Conservation (phyloP, 192 early-diverging fungal genomes). For the Coemansia sp. region DNA sequence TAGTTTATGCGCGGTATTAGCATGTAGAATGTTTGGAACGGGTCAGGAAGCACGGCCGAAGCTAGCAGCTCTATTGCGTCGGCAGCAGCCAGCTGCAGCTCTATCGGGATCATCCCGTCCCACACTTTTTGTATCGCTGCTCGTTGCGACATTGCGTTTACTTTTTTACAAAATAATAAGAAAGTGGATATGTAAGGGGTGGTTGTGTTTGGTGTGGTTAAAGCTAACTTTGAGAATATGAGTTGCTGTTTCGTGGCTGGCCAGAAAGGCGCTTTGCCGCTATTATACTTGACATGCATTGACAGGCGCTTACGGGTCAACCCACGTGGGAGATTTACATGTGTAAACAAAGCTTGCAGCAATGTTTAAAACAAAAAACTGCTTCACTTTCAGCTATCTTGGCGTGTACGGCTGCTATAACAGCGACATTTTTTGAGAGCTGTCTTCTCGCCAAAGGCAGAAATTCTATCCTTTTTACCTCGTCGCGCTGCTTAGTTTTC, state of each 20-base stretch:
- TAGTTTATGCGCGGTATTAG: constrained; percentile 42
- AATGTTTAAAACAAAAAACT: no score
- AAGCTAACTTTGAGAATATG: neutral
- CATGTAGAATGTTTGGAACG: constrained; percentile 52
- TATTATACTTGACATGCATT: neutral
- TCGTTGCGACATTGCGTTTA: constrained; percentile 6
- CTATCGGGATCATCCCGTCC: constrained; percentile 49
- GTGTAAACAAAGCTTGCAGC: neutral
- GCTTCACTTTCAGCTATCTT: no score
- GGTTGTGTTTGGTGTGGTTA: neutral
- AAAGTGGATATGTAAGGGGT: neutral
- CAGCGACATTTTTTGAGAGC: no score
- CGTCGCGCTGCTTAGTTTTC: no score
- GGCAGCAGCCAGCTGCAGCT: constrained; percentile 36
- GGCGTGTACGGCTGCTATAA: no score
- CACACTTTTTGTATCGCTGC: constrained; percentile 24
- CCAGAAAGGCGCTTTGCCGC: neutral
- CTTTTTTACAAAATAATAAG: neutral
- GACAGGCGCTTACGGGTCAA: neutral
- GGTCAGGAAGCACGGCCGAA: constrained; percentile 44
- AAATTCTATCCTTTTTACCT: no score
- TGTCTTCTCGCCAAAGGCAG: no score
- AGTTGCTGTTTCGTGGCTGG: neutral
- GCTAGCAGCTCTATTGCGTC: constrained; percentile 51
- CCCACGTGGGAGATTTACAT: neutral